Base-by-base conservation (phyloP, 2,329 filamentous ascomycete species). In the Alternaria gaisen region DNA sequence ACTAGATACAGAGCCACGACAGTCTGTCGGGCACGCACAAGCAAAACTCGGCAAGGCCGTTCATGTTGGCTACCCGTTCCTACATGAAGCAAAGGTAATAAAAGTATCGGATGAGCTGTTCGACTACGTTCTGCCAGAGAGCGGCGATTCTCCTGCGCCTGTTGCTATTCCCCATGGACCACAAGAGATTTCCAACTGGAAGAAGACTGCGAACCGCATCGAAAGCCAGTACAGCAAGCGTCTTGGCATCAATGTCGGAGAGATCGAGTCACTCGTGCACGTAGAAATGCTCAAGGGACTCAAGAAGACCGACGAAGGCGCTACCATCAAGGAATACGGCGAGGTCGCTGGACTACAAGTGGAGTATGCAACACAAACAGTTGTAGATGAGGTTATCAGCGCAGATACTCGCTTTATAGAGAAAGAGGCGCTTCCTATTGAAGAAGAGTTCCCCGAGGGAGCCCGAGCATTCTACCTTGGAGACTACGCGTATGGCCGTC, bases 221-320 rank as follows among this genome's bases (percentile, higher is more conserved):
- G 94, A 98, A 78, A 90, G 86, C 53, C 89, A 87, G 74, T 97
- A 99, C 81, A 94, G 91, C 81, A 97, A 95, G 81, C 89, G 94
- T 46, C 86, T 99, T 52, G 96, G 92, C 46, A 93, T 96, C 75
- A 86, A 94, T 52, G 93, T 94, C 64, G 93, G 94, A 42, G 83
- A 89, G 22, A 92, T 98, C 6, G 94, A 99, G 74, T 92, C 93
- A 24, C 84, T 98, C 69, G 88, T 97, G 30, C 91, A 97, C 65
- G 93, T 99, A 38, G 91, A 97, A 68, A 95, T 97, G 86, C 87
- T 99, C 56, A 97, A 92, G 78, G 95, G 96, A 22, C 84, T 99
- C 64, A 86, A 86, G 71, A 97, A 97, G 83, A 96, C 91, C 0
- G 93, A 97, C 62, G 90, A 94, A 36, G 95, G 95, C 44, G 92